These are phyloP conservation scores for Farysia itapuensis DNA, from an alignment of 1,284 basidiomycete species.

Conservation along the genomic window DNA sequence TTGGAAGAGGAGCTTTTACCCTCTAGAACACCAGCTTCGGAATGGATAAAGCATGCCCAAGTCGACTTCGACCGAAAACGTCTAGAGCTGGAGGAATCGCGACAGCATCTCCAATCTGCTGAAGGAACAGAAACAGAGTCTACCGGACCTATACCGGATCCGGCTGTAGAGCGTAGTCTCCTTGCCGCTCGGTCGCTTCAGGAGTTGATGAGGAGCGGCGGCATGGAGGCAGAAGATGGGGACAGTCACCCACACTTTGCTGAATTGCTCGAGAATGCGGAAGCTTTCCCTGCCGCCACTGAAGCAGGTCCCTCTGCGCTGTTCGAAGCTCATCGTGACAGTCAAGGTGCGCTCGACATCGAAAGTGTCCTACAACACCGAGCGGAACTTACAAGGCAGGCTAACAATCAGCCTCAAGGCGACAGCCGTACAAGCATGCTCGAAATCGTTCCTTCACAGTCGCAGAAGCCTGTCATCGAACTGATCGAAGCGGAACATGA, in stretches of 20 bases:
- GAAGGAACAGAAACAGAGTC: neutral
- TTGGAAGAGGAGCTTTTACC: too few relatives aligned
- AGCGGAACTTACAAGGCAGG: conserved; percentile 3
- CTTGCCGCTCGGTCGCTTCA: conserved; percentile 25
- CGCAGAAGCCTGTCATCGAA: conserved; percentile 20
- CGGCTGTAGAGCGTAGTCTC: conserved; percentile 26
- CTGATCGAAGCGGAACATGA: conserved; percentile 1
- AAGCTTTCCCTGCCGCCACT: conserved; percentile 5
- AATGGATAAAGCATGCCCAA: conserved; percentile 29
- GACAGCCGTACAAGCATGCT: conserved; percentile 7
- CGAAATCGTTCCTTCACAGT: conserved; percentile 2
- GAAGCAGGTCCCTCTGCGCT: conserved; percentile 25
- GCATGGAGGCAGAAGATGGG: conserved; percentile 10
- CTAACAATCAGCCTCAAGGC: conserved; percentile 1
- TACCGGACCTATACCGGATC: conserved; percentile 4
- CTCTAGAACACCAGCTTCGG: conserved; percentile 5
- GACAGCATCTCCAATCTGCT: neutral
- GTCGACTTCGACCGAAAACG: conserved; percentile 27
- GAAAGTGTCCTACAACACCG: conserved; percentile 29
- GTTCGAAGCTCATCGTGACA: conserved; percentile 16
- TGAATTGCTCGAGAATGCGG: conserved; percentile 18
- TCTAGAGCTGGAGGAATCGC: conserved; percentile 13
- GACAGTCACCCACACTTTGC: conserved; percentile 5
- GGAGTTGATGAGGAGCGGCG: conserved; percentile 31
- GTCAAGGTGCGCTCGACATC: conserved; percentile 29